Percentiles rank a stretch among this genome's conserved stretches.
Evolutionary conservation across 2,329 filamentous ascomycete species (phyloP).

Genomic region (Colletotrichum sublineola): DNA sequence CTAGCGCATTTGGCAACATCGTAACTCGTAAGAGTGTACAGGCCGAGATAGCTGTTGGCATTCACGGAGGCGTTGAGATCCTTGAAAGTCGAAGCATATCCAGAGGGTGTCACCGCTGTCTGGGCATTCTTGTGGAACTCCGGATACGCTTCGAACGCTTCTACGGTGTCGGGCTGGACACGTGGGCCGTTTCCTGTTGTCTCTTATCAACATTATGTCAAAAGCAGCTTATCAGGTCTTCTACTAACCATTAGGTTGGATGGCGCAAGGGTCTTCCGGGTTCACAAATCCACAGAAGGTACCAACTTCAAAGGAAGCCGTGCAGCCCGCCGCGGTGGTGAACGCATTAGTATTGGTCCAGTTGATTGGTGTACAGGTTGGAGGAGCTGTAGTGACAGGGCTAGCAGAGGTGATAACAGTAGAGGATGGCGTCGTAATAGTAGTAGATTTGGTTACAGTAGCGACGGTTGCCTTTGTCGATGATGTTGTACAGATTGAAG

Average conservation of each 20-base stretch:
- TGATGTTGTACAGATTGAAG: neutral
- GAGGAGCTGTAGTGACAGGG: constrained; percentile 11
- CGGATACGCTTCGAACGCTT: constrained; percentile 14
- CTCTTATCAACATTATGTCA: neutral
- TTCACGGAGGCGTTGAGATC: constrained; percentile 32
- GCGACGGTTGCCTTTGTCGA: neutral
- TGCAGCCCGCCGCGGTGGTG: constrained; percentile 22
- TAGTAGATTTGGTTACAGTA: neutral
- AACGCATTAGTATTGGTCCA: constrained; percentile 34
- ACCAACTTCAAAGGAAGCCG: constrained; percentile 27
- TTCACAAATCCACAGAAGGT: constrained; percentile 37
- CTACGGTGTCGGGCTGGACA: constrained; percentile 22
- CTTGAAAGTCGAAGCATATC: constrained; percentile 31
- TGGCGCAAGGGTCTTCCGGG: constrained; percentile 37
- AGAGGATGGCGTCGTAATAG: neutral
- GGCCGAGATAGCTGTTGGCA: constrained; percentile 37
- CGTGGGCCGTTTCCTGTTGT: constrained; percentile 7
- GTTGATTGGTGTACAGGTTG: constrained; percentile 31
- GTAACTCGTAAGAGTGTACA: constrained; percentile 34
- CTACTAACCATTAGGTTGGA: constrained; percentile 26
- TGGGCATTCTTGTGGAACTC: constrained; percentile 17
- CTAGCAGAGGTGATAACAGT: constrained; percentile 11
- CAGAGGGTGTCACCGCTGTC: neutral
- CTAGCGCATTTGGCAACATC: constrained; percentile 28
- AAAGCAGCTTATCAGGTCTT: neutral